These are phyloP conservation scores for Mycena albidolilacea DNA, from an alignment of 768 basidiomycete genomes.

Conservation along the genomic window DNA sequence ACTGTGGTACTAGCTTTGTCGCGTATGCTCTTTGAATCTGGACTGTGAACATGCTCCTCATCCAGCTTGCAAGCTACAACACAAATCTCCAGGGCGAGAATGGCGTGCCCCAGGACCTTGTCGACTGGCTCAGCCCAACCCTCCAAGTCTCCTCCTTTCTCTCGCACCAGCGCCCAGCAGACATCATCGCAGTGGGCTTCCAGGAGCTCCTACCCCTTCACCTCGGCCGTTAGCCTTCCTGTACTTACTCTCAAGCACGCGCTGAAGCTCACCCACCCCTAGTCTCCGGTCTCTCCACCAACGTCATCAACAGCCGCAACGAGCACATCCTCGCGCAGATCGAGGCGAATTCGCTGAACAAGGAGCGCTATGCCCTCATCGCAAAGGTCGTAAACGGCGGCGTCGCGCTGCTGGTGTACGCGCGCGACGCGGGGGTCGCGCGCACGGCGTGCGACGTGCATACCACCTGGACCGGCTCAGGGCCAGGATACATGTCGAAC, in stretches of 20 bases:
- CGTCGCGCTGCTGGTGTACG: conserved; percentile 91
- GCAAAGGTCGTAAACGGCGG: conserved; percentile 89
- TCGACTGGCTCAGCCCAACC: conserved; percentile 92
- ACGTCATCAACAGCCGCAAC: conserved; percentile 78
- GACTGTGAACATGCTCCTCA: conserved; percentile 55
- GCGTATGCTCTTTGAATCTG: neutral
- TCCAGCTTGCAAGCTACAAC: conserved; percentile 92
- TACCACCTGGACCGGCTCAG: conserved; percentile 82
- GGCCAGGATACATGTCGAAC: conserved; percentile 88
- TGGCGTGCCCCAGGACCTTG: conserved; percentile 87
- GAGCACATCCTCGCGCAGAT: conserved; percentile 83
- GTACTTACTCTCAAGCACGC: conserved; percentile 16
- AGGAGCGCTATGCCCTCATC: conserved; percentile 83
- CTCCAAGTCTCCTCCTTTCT: conserved; percentile 83
- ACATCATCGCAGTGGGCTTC: conserved; percentile 92
- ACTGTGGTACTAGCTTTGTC: too few species aligned
- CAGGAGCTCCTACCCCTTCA: conserved; percentile 95
- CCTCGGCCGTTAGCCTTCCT: conserved; percentile 70
- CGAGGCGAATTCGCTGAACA: conserved; percentile 77
- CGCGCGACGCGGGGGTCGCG: conserved; percentile 76
- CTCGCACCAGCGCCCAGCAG: conserved; percentile 75
- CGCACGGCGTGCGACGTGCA: conserved; percentile 75
- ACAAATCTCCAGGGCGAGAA: conserved; percentile 87
- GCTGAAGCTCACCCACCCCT: conserved; percentile 24
- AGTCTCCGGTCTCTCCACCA: conserved; percentile 86